A percentile compares a stretch with the other conserved stretches of the same genome.
These are phyloP conservation scores for Penicillium flavigenum DNA, from an alignment of 495 filamentous ascomycete genomes.

Conservation along the genomic window DNA sequence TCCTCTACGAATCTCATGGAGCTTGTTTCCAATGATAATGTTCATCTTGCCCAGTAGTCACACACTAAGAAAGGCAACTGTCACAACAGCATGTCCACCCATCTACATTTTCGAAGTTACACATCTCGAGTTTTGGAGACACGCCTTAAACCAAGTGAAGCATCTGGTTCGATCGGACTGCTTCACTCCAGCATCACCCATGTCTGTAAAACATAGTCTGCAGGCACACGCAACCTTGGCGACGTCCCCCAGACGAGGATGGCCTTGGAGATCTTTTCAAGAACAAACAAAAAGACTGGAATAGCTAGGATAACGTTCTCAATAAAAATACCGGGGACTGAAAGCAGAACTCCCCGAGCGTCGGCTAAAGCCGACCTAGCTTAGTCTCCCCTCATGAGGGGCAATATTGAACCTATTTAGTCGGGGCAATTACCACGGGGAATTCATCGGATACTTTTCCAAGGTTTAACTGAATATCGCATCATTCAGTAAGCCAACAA, in stretches of 20 bases:
- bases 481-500: neutral
- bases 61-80: neutral
- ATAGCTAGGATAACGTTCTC: neutral
- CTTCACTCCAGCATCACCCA: neutral
- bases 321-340: neutral
- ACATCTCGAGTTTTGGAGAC: neutral
- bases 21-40: neutral
- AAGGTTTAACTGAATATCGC: neutral
- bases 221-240: neutral
- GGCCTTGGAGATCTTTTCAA: neutral
- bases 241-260: neutral
- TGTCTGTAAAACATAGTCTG: neutral
- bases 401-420: neutral
- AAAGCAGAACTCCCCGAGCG: neutral
- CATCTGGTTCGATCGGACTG: neutral
- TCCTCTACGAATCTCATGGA: neutral
- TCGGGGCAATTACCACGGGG: neutral
- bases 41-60: neutral
- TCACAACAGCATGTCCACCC: neutral
- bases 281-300: neutral
- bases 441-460: neutral
- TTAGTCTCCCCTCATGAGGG: neutral
- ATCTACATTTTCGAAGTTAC: neutral
- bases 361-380: neutral
- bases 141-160: neutral